A percentile compares a stretch with the other conserved stretches of the same genome.
phyloP scores from a whole-genome alignment of 2,329 filamentous ascomycete genomes.

The Exserohilum turcica region DNA sequence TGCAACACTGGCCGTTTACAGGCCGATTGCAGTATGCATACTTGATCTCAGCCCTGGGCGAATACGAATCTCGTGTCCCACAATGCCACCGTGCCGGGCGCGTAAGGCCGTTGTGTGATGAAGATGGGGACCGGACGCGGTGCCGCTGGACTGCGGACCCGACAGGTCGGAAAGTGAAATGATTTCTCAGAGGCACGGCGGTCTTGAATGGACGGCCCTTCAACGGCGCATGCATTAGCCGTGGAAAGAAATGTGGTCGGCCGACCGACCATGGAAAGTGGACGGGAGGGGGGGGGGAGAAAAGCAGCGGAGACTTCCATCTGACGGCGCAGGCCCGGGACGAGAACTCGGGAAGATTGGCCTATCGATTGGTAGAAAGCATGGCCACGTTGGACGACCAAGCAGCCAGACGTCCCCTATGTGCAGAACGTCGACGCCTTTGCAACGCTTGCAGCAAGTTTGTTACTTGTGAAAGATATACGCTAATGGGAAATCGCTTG shows the following conservation, averaged over 20 bases:
- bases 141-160: conserved; percentile 4
- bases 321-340: conserved; percentile 4
- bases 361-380: conserved; percentile 2
- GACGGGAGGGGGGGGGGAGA: conserved; percentile 1
- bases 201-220: neutral
- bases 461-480: conserved; percentile 7
- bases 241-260: neutral
- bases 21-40: conserved; percentile 1
- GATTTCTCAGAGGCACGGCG: neutral
- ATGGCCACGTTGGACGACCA: conserved; percentile 9
- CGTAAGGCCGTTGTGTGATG: neutral
- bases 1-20: neutral
- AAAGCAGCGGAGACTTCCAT: conserved; percentile 5
- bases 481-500: conserved; percentile 11
- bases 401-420: neutral
- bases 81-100: conserved; percentile 8
- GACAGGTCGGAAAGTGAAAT: conserved; percentile 6
- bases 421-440: conserved; percentile 1
- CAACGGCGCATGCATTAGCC: conserved; percentile 5
- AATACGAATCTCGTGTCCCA: conserved; percentile 4
- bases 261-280: conserved; percentile 10
- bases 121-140: neutral
- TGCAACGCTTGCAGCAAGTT: conserved; percentile 7
- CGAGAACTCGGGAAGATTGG: neutral
- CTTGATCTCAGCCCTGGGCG: conserved; percentile 1